Base-by-base conservation (phyloP, 768 basidiomycete species). In the Lyophyllum atratum region DNA sequence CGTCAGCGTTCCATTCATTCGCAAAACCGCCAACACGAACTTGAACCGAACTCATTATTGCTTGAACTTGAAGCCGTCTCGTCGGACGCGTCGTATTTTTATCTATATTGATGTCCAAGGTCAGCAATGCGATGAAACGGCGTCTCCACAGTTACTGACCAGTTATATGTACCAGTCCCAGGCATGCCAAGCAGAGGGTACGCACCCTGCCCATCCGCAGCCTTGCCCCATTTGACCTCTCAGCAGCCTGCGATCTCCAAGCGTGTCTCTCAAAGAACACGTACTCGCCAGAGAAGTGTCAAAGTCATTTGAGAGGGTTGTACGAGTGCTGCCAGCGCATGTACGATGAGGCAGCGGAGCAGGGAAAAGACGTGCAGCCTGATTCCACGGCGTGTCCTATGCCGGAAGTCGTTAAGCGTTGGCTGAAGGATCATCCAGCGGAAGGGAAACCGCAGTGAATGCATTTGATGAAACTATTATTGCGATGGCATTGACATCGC, bases 381-480 rank as follows among this genome's bases (percentile, higher is more conserved):
- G 34, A 57, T 17, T 63, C 63, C 12, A 59, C 60, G 17, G 63
- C 60, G 33, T 64, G 63, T 37, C 63, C 63, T 3, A 61, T 59
- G 52, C 28, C 33, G 37, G 46, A 12, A 9, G 53, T 64, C 33
- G 58, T 64, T 3, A 57, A 48, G 42, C 55, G 58, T 26, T 64
- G 63, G 63, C 28, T 64, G 26, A 59, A 55, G 50, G 60, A 59
- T 21, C 55, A 59, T 58, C 28, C 60, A 21, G 39, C 28, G 34
- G 37, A 40, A 6, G 40, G 40, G 7, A 51, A 34, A 10, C 42
- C 49, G 24, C 47, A 39, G 17, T 44, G 29, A 49, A 19, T 33
- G 25, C 21, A 37, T 21, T 33, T 33, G 7, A 12, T 12, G 6
- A 33, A 33, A 33, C 12, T 33, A 6, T 6, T 33, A 33, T 33